Conservation (phyloP, 2,329 filamentous ascomycete species). For the Cladorrhinum sp. region DNA sequence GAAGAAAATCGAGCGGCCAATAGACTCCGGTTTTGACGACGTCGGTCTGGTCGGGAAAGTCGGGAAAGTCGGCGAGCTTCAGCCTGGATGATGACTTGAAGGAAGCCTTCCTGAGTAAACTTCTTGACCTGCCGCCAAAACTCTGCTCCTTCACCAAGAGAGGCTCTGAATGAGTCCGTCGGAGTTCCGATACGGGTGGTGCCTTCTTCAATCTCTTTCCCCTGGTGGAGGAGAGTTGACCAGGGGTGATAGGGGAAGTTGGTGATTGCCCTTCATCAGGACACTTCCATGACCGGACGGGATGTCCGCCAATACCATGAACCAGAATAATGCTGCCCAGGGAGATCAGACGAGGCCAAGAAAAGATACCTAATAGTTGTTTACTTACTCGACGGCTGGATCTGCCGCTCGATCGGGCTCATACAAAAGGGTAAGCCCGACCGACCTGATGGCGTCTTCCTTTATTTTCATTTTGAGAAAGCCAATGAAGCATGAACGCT, state of each 20-base stretch:
- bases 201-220: conserved; percentile 19
- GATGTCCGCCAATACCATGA: conserved; percentile 33
- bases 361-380: background rate
- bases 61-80: conserved; percentile 18
- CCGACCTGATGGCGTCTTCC: conserved; percentile 29
- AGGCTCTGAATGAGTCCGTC: conserved; percentile 26
- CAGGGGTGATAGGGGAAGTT: conserved; percentile 16
- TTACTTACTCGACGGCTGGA: conserved; percentile 32
- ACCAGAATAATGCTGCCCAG: conserved; percentile 32
- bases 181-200: conserved; percentile 14
- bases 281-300: conserved; percentile 32
- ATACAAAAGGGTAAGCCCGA: conserved; percentile 34
- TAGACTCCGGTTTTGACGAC: conserved; percentile 24
- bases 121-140: conserved; percentile 14
- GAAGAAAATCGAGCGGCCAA: conserved; percentile 35
- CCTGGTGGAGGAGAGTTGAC: conserved; percentile 10
- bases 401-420: conserved; percentile 31
- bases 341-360: background rate
- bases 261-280: conserved; percentile 10
- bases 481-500: conserved; percentile 14
- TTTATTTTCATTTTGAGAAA: conserved; percentile 27
- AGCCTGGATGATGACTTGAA: conserved; percentile 26
- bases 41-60: conserved; percentile 11
- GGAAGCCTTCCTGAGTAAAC: conserved; percentile 26
- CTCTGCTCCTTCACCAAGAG: conserved; percentile 16